Evolutionary conservation across 2,329 filamentous ascomycete species (phyloP), one percentile per base, ranked within the genome.

Genomic region (Blumeria hordei): DNA sequence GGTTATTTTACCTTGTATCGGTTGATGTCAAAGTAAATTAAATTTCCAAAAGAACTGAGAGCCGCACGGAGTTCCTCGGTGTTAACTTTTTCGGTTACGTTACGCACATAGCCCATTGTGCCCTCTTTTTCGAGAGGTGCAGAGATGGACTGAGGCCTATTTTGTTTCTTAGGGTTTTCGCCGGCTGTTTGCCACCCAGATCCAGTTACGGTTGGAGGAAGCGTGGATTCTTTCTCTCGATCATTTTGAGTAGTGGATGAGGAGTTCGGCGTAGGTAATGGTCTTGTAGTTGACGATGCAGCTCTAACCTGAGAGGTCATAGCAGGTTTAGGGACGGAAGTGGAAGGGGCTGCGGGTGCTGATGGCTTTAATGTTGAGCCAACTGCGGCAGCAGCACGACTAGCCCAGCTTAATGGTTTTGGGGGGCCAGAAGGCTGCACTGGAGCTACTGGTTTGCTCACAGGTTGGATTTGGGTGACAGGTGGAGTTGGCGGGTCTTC

Each of bases 31-130:
- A 88, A 86, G 64, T 82, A 80, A 55, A 74, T 73, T 56, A 88
- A 68, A 64, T 82, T 76, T 59, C 85, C 83, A 61, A 81, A 88
- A 62, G 80, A 78, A 61, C 79, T 74, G 54, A 98, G 72, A 55
- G 78, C 75, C 54, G 75, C 73, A 67, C 76, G 82, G 57, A 98
- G 73, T 50, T 86, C 78, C 43, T 79, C 77, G 12, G 80, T 76
- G 65, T 85, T 77, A 54, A 98, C 81, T 70, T 88, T 88, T 36
- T 94, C 88, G 53, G 81, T 90, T 53, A 96, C 90, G 63, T 90
- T 94, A 74, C 94, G 94, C 69, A 98, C 87, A 69, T 95, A 96
- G 18, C 84, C 92, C 61, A 88, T 77, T 55, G 81, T 81, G 58
- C 78, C 78, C 59, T 90, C 83, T 64, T 86, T 83, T 64, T 88